Conservation (phyloP, 2,329 filamentous ascomycete genomes). For the Aschersonia sp. region DNA sequence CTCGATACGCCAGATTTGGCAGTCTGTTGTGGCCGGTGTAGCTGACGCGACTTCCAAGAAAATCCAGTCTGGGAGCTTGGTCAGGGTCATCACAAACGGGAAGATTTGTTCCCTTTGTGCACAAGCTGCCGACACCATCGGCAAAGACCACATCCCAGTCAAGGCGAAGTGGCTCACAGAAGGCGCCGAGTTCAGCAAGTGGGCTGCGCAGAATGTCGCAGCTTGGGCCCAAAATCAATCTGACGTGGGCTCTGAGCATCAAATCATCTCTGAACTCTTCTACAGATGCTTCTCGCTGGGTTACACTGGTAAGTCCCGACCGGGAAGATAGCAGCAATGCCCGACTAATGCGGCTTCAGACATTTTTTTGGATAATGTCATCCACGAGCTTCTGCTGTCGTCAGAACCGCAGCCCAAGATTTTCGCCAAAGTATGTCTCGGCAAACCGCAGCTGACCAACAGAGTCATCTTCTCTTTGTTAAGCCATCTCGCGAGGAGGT, state of each 20-base stretch:
- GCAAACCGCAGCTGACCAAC: constrained; percentile 11
- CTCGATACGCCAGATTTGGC: constrained; percentile 24
- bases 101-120: constrained; percentile 35
- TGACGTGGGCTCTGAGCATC: constrained; percentile 20
- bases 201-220: constrained; percentile 55
- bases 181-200: constrained; percentile 49
- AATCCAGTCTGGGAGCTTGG: constrained; percentile 20
- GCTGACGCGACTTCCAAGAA: constrained; percentile 12
- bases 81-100: constrained; percentile 32
- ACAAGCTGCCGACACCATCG: constrained; percentile 38
- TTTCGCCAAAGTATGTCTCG: constrained; percentile 17
- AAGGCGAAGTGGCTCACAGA: constrained; percentile 45
- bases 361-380: constrained; percentile 18
- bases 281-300: constrained; percentile 55
- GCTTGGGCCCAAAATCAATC: constrained; percentile 21
- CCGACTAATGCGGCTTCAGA: constrained; percentile 20
- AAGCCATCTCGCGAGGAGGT: constrained; percentile 28
- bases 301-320: constrained; percentile 44
- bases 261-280: constrained; percentile 31
- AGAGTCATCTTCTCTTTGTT: constrained; percentile 14
- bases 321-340: background rate
- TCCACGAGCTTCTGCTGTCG: constrained; percentile 23
- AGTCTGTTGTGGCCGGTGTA: constrained; percentile 11
- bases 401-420: constrained; percentile 6
- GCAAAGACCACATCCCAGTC: constrained; percentile 13